Percentiles rank a stretch among this genome's conserved stretches.
phyloP scores from a whole-genome alignment of 768 basidiomycete species.

The Tulasnella calospora region DNA sequence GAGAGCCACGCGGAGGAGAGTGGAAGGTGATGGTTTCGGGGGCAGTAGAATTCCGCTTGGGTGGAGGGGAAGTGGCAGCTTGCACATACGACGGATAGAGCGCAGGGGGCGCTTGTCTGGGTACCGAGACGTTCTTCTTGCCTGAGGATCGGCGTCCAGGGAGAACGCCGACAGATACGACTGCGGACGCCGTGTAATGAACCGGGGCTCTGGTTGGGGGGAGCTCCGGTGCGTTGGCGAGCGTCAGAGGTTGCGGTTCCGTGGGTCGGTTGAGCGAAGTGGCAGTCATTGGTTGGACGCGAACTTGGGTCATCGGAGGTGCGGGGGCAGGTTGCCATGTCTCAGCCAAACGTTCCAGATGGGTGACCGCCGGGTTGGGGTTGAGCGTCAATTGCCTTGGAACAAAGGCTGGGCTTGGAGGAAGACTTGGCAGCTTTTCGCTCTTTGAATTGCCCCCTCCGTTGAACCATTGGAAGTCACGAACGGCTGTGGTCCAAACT shows the following conservation, averaged over 20 bases:
- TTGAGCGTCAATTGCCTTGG: background rate
- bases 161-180: constrained; percentile 15
- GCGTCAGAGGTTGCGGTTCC: constrained; percentile 22
- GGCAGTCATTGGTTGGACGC: background rate
- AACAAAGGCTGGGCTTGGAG: constrained; percentile 14
- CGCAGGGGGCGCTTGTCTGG: background rate
- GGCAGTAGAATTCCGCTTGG: background rate
- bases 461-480: constrained; percentile 24
- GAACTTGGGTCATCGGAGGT: background rate
- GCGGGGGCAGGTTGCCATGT: constrained; percentile 11
- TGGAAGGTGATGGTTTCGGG: constrained; percentile 8
- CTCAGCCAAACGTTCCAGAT: constrained; percentile 17
- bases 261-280: background rate
- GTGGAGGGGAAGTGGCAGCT: background rate
- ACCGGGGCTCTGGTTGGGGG: constrained; percentile 17
- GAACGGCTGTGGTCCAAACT: constrained; percentile 15
- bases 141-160: constrained; percentile 11
- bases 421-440: background rate
- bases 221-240: constrained; percentile 18
- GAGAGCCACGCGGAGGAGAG: background rate
- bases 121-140: background rate
- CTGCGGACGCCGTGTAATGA: constrained; percentile 19
- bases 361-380: background rate
- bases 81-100: constrained; percentile 16
- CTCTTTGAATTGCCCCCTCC: constrained; percentile 15